Percentiles rank a stretch among this genome's conserved stretches.
These are phyloP conservation scores for Sutorius eximius DNA, from an alignment of 1,284 basidiomycete species.

Conservation along the genomic window DNA sequence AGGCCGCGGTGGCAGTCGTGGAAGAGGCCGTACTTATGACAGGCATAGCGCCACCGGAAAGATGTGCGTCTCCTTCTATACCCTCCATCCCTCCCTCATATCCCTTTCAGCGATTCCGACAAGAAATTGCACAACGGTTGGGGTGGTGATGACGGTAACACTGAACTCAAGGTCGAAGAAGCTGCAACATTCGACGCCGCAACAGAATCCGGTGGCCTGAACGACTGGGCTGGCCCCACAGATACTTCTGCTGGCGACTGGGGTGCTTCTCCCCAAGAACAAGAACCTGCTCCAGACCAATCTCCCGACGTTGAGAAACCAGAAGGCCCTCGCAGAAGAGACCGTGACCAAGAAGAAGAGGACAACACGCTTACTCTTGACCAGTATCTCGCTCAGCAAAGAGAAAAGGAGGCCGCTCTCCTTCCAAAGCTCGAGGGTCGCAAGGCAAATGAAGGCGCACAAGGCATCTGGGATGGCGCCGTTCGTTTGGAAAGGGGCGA, in stretches of 20 bases:
- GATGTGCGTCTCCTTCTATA: conserved; percentile 53
- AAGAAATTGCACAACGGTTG: conserved; percentile 92
- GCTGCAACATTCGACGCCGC: conserved; percentile 60
- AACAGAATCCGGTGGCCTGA: conserved; percentile 41
- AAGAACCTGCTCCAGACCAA: conserved; percentile 36
- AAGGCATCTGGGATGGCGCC: conserved; percentile 63
- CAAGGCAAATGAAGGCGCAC: conserved; percentile 68
- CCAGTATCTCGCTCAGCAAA: conserved; percentile 78
- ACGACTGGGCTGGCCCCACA: conserved; percentile 45
- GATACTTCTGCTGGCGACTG: conserved; percentile 38
- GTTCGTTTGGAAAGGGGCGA: conserved; percentile 61
- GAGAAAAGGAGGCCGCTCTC: conserved; percentile 50
- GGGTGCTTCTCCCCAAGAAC: conserved; percentile 37
- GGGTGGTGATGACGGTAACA: conserved; percentile 83
- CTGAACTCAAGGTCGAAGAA: conserved; percentile 78
- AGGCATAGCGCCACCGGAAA: conserved; percentile 83
- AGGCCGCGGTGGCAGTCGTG: conserved; percentile 50
- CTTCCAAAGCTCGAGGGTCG: conserved; percentile 74
- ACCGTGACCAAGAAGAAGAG: conserved; percentile 76
- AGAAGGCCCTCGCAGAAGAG: conserved; percentile 44
- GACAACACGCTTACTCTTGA: conserved; percentile 90
- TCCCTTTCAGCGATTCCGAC: conserved; percentile 69
- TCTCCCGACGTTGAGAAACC: conserved; percentile 42
- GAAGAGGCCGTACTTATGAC: conserved; percentile 74
- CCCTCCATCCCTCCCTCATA: not conserved